A percentile compares a stretch with the other conserved stretches of the same genome.
These are phyloP conservation scores for Didymella pinodella DNA, from an alignment of 2,329 filamentous ascomycete genomes.

Conservation along the genomic window DNA sequence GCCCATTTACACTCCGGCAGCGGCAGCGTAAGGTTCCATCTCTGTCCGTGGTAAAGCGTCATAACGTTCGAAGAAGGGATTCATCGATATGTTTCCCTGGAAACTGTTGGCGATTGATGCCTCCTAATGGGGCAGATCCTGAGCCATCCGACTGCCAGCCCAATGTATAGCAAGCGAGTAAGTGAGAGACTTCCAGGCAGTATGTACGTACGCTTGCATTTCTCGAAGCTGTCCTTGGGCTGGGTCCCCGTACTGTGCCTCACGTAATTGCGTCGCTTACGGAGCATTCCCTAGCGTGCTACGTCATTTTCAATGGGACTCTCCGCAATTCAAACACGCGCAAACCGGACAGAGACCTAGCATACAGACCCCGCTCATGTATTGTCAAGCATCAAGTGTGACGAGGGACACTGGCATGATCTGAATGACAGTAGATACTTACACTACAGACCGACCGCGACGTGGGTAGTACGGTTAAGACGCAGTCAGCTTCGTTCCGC, in stretches of 20 bases:
- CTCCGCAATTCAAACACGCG: neutral
- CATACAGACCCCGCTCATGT: neutral
- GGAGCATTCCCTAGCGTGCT: neutral
- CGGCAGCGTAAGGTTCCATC: neutral
- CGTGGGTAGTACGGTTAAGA: neutral
- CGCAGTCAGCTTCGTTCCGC: neutral
- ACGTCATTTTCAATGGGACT: neutral
- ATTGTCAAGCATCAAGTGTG: neutral
- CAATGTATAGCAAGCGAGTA: constrained; percentile 1
- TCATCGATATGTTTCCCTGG: neutral
- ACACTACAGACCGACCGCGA: neutral
- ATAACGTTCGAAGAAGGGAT: neutral
- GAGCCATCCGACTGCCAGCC: neutral
- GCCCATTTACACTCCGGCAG: neutral
- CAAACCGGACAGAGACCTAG: neutral
- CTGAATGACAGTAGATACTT: neutral
- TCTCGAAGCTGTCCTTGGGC: neutral
- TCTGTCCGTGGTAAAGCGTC: neutral
- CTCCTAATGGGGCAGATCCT: neutral
- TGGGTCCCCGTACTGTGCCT: neutral
- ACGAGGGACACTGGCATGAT: neutral
- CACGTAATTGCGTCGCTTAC: neutral
- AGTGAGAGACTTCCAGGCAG: neutral
- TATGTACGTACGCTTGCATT: constrained; percentile 1
- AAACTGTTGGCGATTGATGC: neutral